Evolutionary conservation across 106 monocot genomes (phyloP).

Genomic region (Posidonia australis): DNA sequence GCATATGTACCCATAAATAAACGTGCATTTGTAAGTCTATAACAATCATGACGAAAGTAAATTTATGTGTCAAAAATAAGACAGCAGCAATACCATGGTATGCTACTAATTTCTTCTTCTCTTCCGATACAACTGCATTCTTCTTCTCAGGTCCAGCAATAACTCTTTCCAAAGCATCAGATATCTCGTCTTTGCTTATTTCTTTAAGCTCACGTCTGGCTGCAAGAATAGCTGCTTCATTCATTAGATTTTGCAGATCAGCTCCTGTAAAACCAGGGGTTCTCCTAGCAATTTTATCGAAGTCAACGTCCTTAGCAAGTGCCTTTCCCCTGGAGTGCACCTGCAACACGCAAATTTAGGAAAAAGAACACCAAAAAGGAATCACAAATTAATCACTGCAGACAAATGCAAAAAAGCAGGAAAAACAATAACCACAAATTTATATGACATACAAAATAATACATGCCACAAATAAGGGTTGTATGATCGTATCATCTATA

Average conservation of each 20-base stretch:
- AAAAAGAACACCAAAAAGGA: background rate
- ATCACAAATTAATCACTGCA: background rate
- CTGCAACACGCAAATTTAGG: constrained; percentile 15
- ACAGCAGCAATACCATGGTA: constrained; percentile 55
- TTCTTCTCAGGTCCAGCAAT: constrained; percentile 99
- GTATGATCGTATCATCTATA: too few species aligned
- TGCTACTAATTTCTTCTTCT: constrained; percentile 90
- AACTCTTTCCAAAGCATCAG: constrained; percentile 93
- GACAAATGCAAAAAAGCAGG: too few species aligned
- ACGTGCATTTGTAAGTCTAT: background rate
- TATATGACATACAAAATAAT: too few species aligned
- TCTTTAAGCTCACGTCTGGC: constrained; percentile 93
- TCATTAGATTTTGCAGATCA: constrained; percentile 97
- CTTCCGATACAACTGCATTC: constrained; percentile 96
- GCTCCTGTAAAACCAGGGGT: constrained; percentile 98
- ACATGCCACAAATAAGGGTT: too few species aligned
- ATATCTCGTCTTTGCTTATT: constrained; percentile 98
- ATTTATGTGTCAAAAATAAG: background rate
- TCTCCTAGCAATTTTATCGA: constrained; percentile 92
- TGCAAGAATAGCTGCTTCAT: constrained; percentile 98
- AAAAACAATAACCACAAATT: too few species aligned
- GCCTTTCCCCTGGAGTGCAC: constrained; percentile 98
- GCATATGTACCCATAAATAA: constrained; percentile 2
- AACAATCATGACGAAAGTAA: background rate
- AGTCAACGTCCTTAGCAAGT: constrained; percentile 94